phyloP scores from a whole-genome alignment of 805 yeast species.

The Starmera caribaea region DNA sequence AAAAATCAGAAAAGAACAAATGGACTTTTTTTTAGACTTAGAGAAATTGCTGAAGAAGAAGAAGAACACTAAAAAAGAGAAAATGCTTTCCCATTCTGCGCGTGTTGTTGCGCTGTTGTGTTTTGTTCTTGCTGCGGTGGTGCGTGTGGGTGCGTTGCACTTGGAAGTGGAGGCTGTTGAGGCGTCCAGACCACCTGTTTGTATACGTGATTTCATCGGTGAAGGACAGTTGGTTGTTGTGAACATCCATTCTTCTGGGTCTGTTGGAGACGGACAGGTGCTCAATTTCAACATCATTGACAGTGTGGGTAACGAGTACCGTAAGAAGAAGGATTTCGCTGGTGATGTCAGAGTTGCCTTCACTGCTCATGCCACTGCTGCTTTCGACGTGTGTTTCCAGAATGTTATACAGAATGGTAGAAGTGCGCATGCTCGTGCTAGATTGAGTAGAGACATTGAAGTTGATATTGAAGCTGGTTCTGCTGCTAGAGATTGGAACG shows the following conservation, averaged over 20 bases:
- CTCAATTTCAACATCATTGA: slow-evolving; percentile 63
- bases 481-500: slow-evolving; percentile 97
- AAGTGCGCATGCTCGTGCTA: slow-evolving; percentile 23
- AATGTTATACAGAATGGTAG: slow-evolving; percentile 37
- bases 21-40: too few species aligned
- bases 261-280: slow-evolving; percentile 78
- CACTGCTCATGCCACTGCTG: slow-evolving; percentile 72
- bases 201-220: slow-evolving; percentile 86
- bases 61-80: too few species aligned
- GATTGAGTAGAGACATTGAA: slow-evolving; percentile 62
- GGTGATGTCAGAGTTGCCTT: slow-evolving; percentile 72
- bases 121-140: background rate
- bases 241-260: slow-evolving; percentile 65
- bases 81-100: slow-evolving; percentile 5
- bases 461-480: slow-evolving; percentile 93
- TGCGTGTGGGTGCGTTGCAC: slow-evolving; percentile 31
- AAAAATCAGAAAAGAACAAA: too few species aligned
- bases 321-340: slow-evolving; percentile 65
- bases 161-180: slow-evolving; percentile 42
- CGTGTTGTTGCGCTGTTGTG: slow-evolving; percentile 6
- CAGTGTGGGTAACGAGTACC: slow-evolving; percentile 76
- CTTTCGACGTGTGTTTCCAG: slow-evolving; percentile 87
- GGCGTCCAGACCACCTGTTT: slow-evolving; percentile 46
- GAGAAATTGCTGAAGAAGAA: too few species aligned
- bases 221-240: slow-evolving; percentile 85